phyloP scores from a whole-genome alignment of 495 filamentous ascomycete species.

The Bathelium albidoporum region DNA sequence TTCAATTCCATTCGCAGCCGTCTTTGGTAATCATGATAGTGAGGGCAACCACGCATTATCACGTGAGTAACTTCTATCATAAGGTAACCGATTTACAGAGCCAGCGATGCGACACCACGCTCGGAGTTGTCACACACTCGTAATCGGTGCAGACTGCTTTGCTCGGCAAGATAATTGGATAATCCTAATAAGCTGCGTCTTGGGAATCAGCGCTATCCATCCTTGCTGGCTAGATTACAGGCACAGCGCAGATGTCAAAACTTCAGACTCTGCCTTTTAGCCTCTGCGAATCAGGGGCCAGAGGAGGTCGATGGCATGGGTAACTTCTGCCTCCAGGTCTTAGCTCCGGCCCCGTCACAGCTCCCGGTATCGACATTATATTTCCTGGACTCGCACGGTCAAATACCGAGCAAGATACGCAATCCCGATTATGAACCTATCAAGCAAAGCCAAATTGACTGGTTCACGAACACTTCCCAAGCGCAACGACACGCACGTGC shows the following conservation, averaged over 20 bases:
- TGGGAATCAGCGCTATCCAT: too few species aligned
- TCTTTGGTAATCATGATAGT: conserved; percentile 95
- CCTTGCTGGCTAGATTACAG: not conserved
- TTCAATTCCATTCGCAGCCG: conserved; percentile 80
- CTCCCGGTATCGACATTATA: conserved; percentile 86
- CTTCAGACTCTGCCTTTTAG: conserved; percentile 80
- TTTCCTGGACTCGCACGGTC: conserved; percentile 86
- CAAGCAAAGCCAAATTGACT: conserved; percentile 81
- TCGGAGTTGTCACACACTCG: not conserved
- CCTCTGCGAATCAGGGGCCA: conserved; percentile 43
- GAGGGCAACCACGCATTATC: conserved; percentile 58
- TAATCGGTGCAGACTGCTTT: conserved; percentile 15
- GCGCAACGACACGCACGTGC: conserved; percentile 55
- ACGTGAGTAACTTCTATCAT: conserved; percentile 29
- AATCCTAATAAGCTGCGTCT: too few species aligned
- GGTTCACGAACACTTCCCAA: conserved; percentile 72
- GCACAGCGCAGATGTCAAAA: conserved; percentile 59
- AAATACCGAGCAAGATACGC: conserved; percentile 76
- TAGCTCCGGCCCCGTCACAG: conserved; percentile 60
- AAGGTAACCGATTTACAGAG: too few species aligned
- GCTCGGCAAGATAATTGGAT: not conserved
- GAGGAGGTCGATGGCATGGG: conserved; percentile 65
- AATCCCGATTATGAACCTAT: conserved; percentile 88
- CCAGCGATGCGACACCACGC: too few species aligned
- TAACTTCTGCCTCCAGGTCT: conserved; percentile 86